These are phyloP conservation scores for Salmacisia buchloeana DNA, from an alignment of 1,284 basidiomycete species.

Conservation along the genomic window DNA sequence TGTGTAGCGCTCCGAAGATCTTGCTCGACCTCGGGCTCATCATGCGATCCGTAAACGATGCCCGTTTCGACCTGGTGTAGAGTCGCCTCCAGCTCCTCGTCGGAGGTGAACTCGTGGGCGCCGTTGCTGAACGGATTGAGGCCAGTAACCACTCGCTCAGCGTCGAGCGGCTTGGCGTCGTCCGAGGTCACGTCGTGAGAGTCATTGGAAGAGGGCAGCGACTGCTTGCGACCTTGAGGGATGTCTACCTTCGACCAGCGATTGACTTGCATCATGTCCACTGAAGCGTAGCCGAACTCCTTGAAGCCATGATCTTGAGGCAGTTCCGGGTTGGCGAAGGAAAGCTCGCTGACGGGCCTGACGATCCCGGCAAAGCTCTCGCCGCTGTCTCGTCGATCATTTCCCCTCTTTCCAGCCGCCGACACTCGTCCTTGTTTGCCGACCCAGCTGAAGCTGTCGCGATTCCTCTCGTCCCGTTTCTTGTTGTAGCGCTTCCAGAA, in stretches of 20 bases:
- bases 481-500: background rate
- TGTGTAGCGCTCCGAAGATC: background rate
- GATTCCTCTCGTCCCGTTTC: background rate
- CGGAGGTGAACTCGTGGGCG: constrained; percentile 1
- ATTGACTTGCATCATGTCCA: background rate
- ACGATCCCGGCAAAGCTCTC: constrained; percentile 1
- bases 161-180: background rate
- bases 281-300: background rate
- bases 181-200: background rate
- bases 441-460: constrained; percentile 7
- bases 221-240: background rate
- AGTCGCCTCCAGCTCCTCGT: background rate
- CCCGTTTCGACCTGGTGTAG: background rate
- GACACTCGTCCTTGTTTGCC: background rate
- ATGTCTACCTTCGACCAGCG: background rate
- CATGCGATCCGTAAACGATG: background rate
- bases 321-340: background rate
- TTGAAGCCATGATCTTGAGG: background rate
- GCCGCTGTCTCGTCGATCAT: background rate
- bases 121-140: constrained; percentile 3
- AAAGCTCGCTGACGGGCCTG: background rate
- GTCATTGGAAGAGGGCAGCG: background rate
- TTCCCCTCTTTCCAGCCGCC: background rate
- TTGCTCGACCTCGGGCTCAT: background rate
- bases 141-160: background rate